A percentile compares a stretch with the other conserved stretches of the same genome.
Evolutionary conservation across 805 yeast genomes (phyloP).

Genomic region (Metschnikowia colocasiae): DNA sequence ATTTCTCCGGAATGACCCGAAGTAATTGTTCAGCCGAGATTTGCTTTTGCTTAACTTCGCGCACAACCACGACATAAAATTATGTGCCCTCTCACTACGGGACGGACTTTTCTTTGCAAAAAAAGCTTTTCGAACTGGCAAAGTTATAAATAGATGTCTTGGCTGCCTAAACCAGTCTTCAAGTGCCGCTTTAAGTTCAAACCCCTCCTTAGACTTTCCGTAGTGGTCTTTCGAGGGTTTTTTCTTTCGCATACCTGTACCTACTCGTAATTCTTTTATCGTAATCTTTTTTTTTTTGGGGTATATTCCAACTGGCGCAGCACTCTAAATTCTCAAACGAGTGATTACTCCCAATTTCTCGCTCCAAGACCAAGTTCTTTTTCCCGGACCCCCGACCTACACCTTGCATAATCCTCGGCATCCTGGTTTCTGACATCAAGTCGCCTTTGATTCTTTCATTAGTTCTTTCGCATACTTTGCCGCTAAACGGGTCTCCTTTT

Average conservation of each 20-base stretch:
- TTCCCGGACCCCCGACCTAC: neutral
- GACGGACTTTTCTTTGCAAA: neutral
- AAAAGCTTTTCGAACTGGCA: neutral
- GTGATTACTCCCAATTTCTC: neutral
- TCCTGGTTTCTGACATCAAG: neutral
- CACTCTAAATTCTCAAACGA: slow-evolving; percentile 1
- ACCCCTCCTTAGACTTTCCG: no score
- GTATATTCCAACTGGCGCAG: neutral
- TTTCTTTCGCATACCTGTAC: neutral
- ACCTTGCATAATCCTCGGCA: neutral
- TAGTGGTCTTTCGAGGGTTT: neutral
- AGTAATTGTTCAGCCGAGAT: neutral
- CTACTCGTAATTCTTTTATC: slow-evolving; percentile 3
- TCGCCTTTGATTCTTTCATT: neutral
- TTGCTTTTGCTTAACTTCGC: slow-evolving; percentile 1
- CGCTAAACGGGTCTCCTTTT: neutral
- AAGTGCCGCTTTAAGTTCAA: no score
- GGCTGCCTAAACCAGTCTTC: no score
- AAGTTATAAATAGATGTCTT: no score
- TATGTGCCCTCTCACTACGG: neutral
- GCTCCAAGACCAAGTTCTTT: neutral
- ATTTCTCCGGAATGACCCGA: neutral
- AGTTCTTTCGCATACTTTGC: neutral
- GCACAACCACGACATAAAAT: neutral
- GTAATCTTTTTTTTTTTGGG: slow-evolving; percentile 3